These are phyloP conservation scores for Jatropha curcas DNA, from an alignment of 345 rosid genomes.

Conservation along the genomic window DNA sequence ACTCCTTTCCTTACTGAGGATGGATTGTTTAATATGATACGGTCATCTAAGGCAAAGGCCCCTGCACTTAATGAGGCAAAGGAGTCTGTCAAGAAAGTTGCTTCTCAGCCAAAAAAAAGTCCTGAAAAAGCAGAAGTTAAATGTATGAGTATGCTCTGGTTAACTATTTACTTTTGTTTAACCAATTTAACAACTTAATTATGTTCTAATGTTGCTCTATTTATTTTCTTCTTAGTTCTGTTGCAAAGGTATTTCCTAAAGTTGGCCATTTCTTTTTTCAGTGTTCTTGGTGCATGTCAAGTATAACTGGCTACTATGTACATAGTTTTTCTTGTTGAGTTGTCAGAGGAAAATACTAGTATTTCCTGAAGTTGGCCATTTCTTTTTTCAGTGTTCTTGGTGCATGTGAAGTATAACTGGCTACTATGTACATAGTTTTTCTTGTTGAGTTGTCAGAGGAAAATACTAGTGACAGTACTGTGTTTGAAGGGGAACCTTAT, in stretches of 20 bases:
- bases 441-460: neutral
- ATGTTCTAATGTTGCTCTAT: slow-evolving; percentile 8
- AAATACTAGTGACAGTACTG: neutral
- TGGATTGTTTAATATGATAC: slow-evolving; percentile 82
- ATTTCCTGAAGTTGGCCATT: no score
- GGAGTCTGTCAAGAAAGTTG: slow-evolving; percentile 40
- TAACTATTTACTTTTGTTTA: neutral
- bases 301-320: no score
- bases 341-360: neutral
- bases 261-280: no score
- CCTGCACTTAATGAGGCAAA: slow-evolving; percentile 38
- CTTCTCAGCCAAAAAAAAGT: slow-evolving; percentile 48
- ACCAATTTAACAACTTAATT: neutral
- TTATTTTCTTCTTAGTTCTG: neutral
- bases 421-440: no score
- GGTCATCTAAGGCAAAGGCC: slow-evolving; percentile 56
- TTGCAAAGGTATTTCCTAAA: no score
- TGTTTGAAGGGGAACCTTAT: neutral
- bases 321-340: neutral
- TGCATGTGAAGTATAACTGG: no score
- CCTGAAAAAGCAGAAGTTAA: slow-evolving; percentile 57
- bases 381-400: no score
- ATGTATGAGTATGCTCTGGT: slow-evolving; percentile 59
- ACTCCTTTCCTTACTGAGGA: slow-evolving; percentile 85
- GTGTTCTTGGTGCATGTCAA: no score